These are phyloP conservation scores for Ruellia speciosa DNA, from an alignment of 305 asterid genomes.

Conservation along the genomic window DNA sequence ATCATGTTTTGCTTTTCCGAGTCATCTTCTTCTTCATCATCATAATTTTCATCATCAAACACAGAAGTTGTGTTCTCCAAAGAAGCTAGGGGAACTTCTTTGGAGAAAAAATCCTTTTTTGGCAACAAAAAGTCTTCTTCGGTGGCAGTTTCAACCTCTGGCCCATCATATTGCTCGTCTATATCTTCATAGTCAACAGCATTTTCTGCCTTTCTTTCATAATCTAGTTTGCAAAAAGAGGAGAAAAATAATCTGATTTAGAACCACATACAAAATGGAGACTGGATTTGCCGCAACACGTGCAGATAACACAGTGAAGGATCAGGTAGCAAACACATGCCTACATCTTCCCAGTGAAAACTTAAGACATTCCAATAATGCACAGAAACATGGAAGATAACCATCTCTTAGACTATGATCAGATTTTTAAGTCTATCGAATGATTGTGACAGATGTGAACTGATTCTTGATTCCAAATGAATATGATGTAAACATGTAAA, in stretches of 20 bases:
- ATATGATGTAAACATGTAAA: constrained; percentile 1
- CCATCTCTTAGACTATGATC: background rate
- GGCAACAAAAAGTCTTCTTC: constrained; percentile 93
- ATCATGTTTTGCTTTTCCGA: constrained; percentile 42
- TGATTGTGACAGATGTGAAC: background rate
- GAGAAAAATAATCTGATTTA: constrained; percentile 16
- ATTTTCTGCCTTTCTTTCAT: constrained; percentile 81
- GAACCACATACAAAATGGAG: constrained; percentile 10
- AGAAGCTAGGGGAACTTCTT: constrained; percentile 46
- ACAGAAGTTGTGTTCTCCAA: constrained; percentile 52
- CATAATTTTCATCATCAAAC: constrained; percentile 93
- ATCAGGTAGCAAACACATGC: too few species aligned
- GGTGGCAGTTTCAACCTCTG: constrained; percentile 81
- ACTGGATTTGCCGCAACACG: constrained; percentile 7
- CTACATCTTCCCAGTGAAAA: too few species aligned
- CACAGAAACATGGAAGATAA: constrained; percentile 9
- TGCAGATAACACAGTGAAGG: background rate
- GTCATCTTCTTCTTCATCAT: constrained; percentile 80
- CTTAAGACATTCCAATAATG: too few species aligned
- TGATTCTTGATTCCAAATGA: constrained; percentile 1
- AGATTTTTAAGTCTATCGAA: background rate
- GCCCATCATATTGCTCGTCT: constrained; percentile 98
- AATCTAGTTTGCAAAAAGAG: constrained; percentile 46
- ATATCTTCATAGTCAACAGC: constrained; percentile 98
- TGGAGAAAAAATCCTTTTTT: constrained; percentile 53